A percentile compares a stretch with the other conserved stretches of the same genome.
phyloP scores from a whole-genome alignment of 2,329 filamentous ascomycete genomes.

The Tolypocladium cylindrosporum region DNA sequence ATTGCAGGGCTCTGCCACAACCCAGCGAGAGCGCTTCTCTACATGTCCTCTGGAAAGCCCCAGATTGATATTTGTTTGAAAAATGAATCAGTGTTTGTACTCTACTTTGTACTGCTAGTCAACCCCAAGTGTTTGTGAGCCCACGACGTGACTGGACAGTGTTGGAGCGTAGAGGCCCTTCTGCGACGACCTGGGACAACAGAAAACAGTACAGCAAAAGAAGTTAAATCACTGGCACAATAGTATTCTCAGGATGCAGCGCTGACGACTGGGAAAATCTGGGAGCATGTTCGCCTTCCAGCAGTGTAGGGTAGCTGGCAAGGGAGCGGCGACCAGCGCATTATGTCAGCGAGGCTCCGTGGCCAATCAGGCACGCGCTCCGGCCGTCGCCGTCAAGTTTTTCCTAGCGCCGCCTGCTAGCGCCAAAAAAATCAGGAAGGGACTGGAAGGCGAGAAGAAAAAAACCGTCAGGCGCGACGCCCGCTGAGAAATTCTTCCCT shows the following conservation, averaged over 20 bases:
- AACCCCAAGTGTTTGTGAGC: no score
- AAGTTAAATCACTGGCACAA: neutral
- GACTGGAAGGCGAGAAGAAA: constrained; percentile 8
- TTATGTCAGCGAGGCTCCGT: neutral
- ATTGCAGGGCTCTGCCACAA: no score
- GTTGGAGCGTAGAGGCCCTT: no score
- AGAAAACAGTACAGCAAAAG: neutral
- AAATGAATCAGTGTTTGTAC: no score
- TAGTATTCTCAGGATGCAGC: neutral
- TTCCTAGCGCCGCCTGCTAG: constrained; percentile 9
- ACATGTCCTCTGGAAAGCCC: no score
- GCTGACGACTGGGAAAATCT: neutral
- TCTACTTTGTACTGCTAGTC: no score
- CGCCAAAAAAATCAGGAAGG: constrained; percentile 9
- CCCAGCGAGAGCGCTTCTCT: no score
- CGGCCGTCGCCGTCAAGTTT: constrained; percentile 2
- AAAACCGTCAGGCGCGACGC: constrained; percentile 10
- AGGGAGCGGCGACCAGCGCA: neutral
- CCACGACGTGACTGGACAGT: no score
- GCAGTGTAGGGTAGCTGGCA: neutral
- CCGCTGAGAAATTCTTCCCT: constrained; percentile 11
- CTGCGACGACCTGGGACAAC: no score
- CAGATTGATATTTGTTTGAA: no score
- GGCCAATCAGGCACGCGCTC: constrained; percentile 3
- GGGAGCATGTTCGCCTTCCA: no score